Base-by-base conservation (phyloP, 305 asterid species). In the Fraxinus dipetala region DNA sequence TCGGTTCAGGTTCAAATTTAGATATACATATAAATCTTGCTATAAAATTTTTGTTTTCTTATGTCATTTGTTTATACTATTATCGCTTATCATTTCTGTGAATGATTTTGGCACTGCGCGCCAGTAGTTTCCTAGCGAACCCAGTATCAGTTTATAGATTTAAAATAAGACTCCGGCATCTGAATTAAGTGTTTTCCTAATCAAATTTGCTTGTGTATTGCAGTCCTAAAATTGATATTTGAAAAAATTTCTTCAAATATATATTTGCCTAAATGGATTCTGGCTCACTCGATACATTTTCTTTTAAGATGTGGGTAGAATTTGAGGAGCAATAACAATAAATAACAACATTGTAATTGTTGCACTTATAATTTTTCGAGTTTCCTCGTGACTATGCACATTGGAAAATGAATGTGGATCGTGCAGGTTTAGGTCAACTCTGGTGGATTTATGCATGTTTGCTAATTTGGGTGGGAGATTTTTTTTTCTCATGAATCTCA, bases 1-100 rank as follows among this genome's bases (percentile, higher is more conserved):
- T 86, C 54, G 78, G 36, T 76, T 76, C 89, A 5, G 89, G 87
- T 84, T 63, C 72, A 8, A 18, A 56, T 18, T 4, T 7, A 16
- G 26, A 18, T 20, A 18, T 1, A 56, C 69, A 6, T 5, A n/a
- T 3, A 6, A 16, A 51, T 51, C 40, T 51, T 5, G 18, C 40
- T 36, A 36, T 10, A 6, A 36, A 36, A 36, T 36, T 6, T 36
- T 36, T 36, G 40, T 36, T 36, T 1, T 36, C 9, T 36, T 36
- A 8, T 11, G 2, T 38, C 13, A 38, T 38, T 38, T 38, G 45
- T 38, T 38, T 38, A 8, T 38, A 8, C 13, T 38, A 8, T 38
- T 38, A 36, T 36, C 45, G 45, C 45, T 38, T 1, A 38, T 38
- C 13, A 38, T 7, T 38, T 38, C 13, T 38, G 45, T 38, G 45